These are phyloP conservation scores for Gossypium trilobum DNA, from an alignment of 441 rosid species.

Conservation along the genomic window DNA sequence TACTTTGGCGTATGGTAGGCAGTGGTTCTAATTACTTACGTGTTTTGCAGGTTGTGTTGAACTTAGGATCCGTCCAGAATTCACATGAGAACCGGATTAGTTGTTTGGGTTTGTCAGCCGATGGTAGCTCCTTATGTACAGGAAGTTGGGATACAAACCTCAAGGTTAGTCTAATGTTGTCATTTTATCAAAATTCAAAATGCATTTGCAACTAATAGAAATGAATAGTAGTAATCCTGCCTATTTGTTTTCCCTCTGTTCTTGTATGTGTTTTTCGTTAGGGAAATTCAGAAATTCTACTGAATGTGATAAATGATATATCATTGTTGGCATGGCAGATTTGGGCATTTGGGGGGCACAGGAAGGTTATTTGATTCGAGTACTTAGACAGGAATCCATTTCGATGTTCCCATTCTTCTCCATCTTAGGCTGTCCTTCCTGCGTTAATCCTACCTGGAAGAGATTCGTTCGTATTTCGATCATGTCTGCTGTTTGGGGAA, in stretches of 20 bases:
- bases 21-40: conserved; percentile 11
- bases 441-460: background rate
- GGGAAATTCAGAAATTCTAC: background rate
- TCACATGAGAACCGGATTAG: conserved; percentile 68
- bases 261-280: too few species aligned
- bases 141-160: conserved; percentile 96
- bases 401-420: background rate
- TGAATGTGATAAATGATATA: background rate
- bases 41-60: conserved; percentile 61
- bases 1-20: background rate
- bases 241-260: too few species aligned
- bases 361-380: conserved; percentile 45
- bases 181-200: background rate
- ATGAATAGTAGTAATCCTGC: background rate
- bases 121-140: conserved; percentile 97
- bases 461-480: conserved; percentile 11
- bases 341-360: conserved; percentile 91
- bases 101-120: conserved; percentile 88
- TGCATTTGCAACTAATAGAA: conserved; percentile 2
- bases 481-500: conserved; percentile 18
- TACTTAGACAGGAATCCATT: background rate
- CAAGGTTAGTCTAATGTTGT: conserved; percentile 47
- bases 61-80: conserved; percentile 65
- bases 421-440: background rate
- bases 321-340: conserved; percentile 31